These are phyloP conservation scores for Helicostylum pulchrum DNA, from an alignment of 192 early-diverging fungal species.

Conservation along the genomic window DNA sequence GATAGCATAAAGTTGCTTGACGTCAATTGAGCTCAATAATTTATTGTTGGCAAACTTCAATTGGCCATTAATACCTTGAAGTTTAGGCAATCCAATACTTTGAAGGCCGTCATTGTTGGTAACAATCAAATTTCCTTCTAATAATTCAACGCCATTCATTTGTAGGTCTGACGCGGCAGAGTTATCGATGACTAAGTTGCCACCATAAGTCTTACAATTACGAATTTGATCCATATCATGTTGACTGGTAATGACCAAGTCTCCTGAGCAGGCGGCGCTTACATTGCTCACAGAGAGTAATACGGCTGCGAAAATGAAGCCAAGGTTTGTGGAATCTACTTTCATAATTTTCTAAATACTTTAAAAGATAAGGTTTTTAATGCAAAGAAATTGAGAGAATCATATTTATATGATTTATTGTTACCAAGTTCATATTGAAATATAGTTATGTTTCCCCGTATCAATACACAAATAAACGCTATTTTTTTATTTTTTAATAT, in stretches of 20 bases:
- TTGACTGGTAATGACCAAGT: conserved; percentile 22
- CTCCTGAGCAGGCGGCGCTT: conserved; percentile 19
- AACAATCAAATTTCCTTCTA: conserved; percentile 28
- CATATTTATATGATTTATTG: background rate
- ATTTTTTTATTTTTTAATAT: too few relatives aligned
- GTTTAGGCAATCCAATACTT: conserved; percentile 8
- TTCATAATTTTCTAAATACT: background rate
- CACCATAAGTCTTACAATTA: conserved; percentile 24
- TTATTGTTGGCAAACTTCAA: conserved; percentile 27
- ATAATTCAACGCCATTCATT: conserved; percentile 13
- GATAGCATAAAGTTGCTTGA: conserved; percentile 11
- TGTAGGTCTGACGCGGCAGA: conserved; percentile 11
- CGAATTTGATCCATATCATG: conserved; percentile 27
- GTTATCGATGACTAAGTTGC: conserved; percentile 30
- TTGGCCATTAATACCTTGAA: conserved; percentile 31
- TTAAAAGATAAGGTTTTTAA: background rate
- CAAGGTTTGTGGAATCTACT: background rate
- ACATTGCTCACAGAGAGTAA: background rate
- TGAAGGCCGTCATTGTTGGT: conserved; percentile 23
- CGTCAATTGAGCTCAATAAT: conserved; percentile 10
- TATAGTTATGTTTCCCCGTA: too few relatives aligned
- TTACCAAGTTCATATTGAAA: background rate
- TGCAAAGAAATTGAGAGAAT: background rate
- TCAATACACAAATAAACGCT: too few relatives aligned
- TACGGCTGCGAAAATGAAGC: background rate